Percentiles rank a stretch among this genome's conserved stretches.
phyloP scores from a whole-genome alignment of 768 basidiomycete genomes.

The Mycena chlorophos region DNA sequence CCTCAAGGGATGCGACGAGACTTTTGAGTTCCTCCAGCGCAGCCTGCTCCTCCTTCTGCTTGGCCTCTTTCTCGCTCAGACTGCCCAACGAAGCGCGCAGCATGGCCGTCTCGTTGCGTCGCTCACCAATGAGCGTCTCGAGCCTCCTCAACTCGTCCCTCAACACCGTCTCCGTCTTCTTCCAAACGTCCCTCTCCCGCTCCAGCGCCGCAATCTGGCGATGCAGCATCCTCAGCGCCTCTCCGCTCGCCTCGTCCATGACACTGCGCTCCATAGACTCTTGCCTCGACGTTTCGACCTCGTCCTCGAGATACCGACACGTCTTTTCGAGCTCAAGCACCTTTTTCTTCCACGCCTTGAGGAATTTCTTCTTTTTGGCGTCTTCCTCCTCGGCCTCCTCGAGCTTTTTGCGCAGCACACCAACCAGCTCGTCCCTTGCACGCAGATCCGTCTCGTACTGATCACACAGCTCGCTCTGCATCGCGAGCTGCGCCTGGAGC shows the following conservation, averaged over 20 bases:
- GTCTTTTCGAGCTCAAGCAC: conserved; percentile 70
- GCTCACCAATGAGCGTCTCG: conserved; percentile 48
- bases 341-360: conserved; percentile 74
- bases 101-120: conserved; percentile 42
- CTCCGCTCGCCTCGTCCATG: conserved; percentile 81
- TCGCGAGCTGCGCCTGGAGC: conserved; percentile 69
- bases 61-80: conserved; percentile 44
- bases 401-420: conserved; percentile 56
- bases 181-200: conserved; percentile 57
- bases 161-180: conserved; percentile 43
- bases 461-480: conserved; percentile 69
- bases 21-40: conserved; percentile 44
- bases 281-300: conserved; percentile 81
- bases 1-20: conserved; percentile 41
- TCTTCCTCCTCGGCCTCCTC: conserved; percentile 62
- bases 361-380: conserved; percentile 53
- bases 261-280: conserved; percentile 80
- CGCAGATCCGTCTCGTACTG: conserved; percentile 77
- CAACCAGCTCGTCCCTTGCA: conserved; percentile 72
- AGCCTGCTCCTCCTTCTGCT: conserved; percentile 43
- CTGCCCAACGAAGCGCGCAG: conserved; percentile 46
- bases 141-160: conserved; percentile 51
- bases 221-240: conserved; percentile 79
- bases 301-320: conserved; percentile 73
- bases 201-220: conserved; percentile 74